Conservation (phyloP, 345 rosid genomes). For the Eucalyptus microcorys region DNA sequence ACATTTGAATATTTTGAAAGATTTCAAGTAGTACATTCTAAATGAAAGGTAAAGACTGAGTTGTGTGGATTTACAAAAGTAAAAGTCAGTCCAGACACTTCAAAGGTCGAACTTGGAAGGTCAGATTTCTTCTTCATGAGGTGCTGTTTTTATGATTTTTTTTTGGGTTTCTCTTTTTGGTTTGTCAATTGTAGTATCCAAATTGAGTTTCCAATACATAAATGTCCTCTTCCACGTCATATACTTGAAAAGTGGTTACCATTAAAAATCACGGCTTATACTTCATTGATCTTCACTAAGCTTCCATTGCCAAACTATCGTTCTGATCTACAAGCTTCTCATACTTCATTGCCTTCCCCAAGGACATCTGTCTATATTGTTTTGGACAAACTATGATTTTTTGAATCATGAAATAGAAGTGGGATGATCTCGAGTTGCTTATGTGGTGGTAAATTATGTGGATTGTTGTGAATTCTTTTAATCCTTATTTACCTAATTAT, state of each 20-base stretch:
- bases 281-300: not conserved
- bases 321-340: not conserved
- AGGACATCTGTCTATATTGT: not conserved
- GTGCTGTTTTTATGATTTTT: not conserved
- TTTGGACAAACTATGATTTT: not conserved
- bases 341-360: not conserved
- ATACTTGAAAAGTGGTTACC: fast-evolving
- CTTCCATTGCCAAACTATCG: fast-evolving
- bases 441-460: not conserved
- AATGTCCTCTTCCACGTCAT: not conserved
- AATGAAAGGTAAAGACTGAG: not conserved
- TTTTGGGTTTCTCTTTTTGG: not conserved
- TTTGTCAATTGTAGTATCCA: not conserved
- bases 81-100: fast-evolving
- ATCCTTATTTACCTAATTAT: not conserved
- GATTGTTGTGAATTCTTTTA: not conserved
- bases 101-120: not conserved
- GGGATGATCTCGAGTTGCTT: not conserved
- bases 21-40: not conserved
- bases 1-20: not conserved
- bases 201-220: not conserved
- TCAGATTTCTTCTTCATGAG: not conserved
- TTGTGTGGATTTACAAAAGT: not conserved
- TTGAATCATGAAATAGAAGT: not conserved
- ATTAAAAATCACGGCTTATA: not conserved